Evolutionary conservation across 352 stramenopile species (phyloP).

Genomic region (Pythium aphanidermatum): DNA sequence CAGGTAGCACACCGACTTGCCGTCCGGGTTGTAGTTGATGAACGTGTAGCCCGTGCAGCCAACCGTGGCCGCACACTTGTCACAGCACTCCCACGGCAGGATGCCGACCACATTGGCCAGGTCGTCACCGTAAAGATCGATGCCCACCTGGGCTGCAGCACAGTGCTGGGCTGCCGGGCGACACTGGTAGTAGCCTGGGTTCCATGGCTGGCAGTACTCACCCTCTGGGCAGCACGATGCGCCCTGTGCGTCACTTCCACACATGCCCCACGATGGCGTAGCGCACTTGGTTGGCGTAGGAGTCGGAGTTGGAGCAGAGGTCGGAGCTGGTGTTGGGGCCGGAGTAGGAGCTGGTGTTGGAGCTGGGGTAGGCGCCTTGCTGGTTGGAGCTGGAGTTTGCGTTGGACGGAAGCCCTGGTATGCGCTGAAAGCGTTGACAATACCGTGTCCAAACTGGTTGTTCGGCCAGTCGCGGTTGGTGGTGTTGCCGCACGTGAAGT

Average conservation of each 20-base stretch:
- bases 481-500: not conserved
- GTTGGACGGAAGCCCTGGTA: no score
- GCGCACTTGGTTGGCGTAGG: slow-evolving; percentile 1
- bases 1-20: slow-evolving; percentile 31
- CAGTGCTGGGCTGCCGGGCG: slow-evolving; percentile 15
- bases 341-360: slow-evolving; percentile 4
- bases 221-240: not conserved
- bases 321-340: no score
- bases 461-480: not conserved
- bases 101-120: slow-evolving; percentile 28
- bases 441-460: no score
- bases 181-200: slow-evolving; percentile 32
- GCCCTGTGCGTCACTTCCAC: slow-evolving; percentile 9
- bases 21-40: slow-evolving; percentile 22
- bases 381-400: not conserved
- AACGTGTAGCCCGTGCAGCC: slow-evolving; percentile 27
- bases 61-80: slow-evolving; percentile 17
- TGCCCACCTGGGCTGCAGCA: slow-evolving; percentile 22
- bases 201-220: slow-evolving; percentile 36
- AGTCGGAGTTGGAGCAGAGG: no score
- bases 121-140: slow-evolving; percentile 32
- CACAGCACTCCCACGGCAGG: slow-evolving; percentile 31
- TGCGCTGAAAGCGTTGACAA: no score
- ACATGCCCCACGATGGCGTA: slow-evolving; percentile 6
- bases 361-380: not conserved